Conservation (phyloP, 2,329 filamentous ascomycete species). For the Penicillium sp. region DNA sequence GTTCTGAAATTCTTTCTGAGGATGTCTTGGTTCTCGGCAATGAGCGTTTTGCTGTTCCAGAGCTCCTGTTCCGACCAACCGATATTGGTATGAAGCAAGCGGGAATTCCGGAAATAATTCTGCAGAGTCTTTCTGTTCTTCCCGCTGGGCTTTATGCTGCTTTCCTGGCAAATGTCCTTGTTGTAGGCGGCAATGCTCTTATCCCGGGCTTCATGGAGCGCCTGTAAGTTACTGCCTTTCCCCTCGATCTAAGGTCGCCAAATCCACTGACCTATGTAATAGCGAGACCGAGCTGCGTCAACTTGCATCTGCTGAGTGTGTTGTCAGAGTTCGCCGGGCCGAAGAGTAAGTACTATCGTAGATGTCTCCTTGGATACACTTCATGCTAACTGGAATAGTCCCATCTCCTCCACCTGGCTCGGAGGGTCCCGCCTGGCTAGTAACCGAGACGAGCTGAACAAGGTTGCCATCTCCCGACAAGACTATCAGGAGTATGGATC, state of each 20-base stretch:
- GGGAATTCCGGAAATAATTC: slow-evolving; percentile 79
- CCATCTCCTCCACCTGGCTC: slow-evolving; percentile 80
- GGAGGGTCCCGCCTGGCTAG: slow-evolving; percentile 79
- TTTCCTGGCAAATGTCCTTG: slow-evolving; percentile 82
- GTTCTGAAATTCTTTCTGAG: slow-evolving; percentile 61
- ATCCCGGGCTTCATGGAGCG: slow-evolving; percentile 82
- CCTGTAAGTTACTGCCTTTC: slow-evolving; percentile 52
- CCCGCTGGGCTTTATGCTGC: slow-evolving; percentile 84
- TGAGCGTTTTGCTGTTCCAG: slow-evolving; percentile 87
- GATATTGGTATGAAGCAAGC: slow-evolving; percentile 85
- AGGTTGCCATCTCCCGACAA: slow-evolving; percentile 76
- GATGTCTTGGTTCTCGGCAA: slow-evolving; percentile 87
- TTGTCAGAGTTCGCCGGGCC: slow-evolving; percentile 73
- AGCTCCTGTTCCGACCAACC: slow-evolving; percentile 82
- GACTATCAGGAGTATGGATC: slow-evolving; percentile 90
- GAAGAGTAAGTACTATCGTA: slow-evolving; percentile 54
- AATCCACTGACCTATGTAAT: slow-evolving; percentile 23
- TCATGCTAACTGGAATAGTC: slow-evolving; percentile 44
- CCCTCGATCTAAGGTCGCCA: neutral
- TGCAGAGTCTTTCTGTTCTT: slow-evolving; percentile 74
- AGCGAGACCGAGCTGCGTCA: slow-evolving; percentile 71
- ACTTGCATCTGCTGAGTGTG: slow-evolving; percentile 74
- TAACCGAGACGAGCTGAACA: slow-evolving; percentile 66
- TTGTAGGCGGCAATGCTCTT: slow-evolving; percentile 83
- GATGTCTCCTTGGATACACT: neutral